These are phyloP conservation scores for Breviolum minutum DNA, from an alignment of 73 alveolate genomes.

Conservation along the genomic window DNA sequence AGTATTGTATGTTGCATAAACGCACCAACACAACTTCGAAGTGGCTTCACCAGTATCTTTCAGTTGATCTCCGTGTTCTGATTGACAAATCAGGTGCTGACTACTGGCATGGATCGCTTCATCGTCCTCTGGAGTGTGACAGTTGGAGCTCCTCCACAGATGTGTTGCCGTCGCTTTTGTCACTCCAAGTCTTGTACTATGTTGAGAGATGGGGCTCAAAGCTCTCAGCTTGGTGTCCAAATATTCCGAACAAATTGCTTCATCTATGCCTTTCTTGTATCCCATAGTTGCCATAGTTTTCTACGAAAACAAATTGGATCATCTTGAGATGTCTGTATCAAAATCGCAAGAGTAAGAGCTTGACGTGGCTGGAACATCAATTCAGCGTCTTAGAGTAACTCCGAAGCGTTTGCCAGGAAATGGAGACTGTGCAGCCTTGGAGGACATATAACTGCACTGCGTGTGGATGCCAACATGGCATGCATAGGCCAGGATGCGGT, in stretches of 20 bases:
- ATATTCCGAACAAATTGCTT: too few relatives aligned
- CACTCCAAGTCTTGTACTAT: neutral
- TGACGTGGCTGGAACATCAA: neutral
- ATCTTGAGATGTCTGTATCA: neutral
- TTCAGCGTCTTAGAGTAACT: neutral
- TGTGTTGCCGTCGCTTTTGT: neutral
- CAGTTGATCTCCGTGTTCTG: too few relatives aligned
- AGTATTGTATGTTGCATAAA: too few relatives aligned
- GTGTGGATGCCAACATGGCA: constrained; percentile 48
- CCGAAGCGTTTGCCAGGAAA: constrained; percentile 1
- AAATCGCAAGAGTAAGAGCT: neutral
- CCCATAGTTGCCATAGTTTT: neutral
- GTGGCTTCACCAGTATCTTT: too few relatives aligned
- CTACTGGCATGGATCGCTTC: constrained; percentile 91
- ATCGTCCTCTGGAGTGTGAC: constrained; percentile 70
- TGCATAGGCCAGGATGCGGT: neutral
- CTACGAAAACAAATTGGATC: too few relatives aligned
- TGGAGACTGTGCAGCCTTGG: constrained; percentile 83
- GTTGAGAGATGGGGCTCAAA: neutral
- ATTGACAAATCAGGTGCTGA: neutral
- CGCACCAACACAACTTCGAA: too few relatives aligned
- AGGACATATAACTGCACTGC: constrained; percentile 61
- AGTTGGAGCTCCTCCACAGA: constrained; percentile 32
- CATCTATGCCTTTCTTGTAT: neutral
- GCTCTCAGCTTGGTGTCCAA: neutral